Conservation (phyloP, 208 protist genomes). For the Leishmania gerbilli region DNA sequence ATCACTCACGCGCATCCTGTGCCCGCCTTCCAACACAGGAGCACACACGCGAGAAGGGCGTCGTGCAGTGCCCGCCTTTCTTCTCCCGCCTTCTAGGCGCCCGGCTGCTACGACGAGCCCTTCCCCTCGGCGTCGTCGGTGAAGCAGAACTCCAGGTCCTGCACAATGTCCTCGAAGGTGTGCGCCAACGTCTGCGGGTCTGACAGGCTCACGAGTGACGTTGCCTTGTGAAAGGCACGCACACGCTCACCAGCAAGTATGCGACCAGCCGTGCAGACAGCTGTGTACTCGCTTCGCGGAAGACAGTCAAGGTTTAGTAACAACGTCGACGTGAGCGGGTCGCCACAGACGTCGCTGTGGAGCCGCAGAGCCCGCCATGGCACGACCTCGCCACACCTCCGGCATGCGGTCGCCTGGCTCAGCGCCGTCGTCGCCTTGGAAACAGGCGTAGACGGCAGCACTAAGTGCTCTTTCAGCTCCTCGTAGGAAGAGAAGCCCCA, state of each 20-base stretch:
- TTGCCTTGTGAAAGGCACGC: conserved; percentile 41
- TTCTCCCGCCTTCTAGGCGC: neutral
- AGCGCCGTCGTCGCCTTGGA: neutral
- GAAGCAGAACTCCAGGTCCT: conserved; percentile 67
- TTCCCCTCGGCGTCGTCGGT: conserved; percentile 11
- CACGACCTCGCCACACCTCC: conserved; percentile 57
- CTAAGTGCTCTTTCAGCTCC: conserved; percentile 38
- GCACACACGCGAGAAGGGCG: neutral
- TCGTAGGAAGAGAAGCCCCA: conserved; percentile 85
- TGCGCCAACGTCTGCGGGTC: conserved; percentile 83
- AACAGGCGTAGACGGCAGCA: neutral
- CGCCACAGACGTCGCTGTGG: conserved; percentile 70
- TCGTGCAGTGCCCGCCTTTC: neutral
- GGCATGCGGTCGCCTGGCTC: conserved; percentile 44
- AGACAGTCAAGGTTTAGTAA: conserved; percentile 64
- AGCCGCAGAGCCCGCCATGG: conserved; percentile 44
- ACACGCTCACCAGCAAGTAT: conserved; percentile 38
- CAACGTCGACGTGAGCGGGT: conserved; percentile 46
- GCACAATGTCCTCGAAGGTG: conserved; percentile 76
- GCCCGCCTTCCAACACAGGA: neutral
- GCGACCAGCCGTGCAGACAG: conserved; percentile 40
- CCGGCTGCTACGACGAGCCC: neutral
- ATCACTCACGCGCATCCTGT: neutral
- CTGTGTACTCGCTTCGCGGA: conserved; percentile 72
- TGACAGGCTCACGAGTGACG: conserved; percentile 69